These are phyloP conservation scores for Fusarium tupiense DNA, from an alignment of 2,329 filamentous ascomycete genomes.

Conservation along the genomic window DNA sequence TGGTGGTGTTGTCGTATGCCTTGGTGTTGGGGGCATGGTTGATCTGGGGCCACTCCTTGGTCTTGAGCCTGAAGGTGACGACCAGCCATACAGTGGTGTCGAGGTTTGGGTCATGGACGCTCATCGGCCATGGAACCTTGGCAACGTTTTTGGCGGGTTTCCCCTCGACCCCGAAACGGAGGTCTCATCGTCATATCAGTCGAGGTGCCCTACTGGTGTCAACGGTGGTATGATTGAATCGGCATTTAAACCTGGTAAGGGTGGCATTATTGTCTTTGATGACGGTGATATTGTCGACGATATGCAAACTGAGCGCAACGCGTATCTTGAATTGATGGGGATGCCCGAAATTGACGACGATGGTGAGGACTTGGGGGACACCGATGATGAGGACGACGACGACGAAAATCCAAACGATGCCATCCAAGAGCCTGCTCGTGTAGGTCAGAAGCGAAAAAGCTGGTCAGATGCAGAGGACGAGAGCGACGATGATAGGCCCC, in stretches of 20 bases:
- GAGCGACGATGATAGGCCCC: conserved; percentile 79
- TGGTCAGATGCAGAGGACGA: conserved; percentile 78
- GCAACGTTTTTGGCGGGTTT: conserved; percentile 88
- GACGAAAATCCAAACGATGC: conserved; percentile 44
- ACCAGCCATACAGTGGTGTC: conserved; percentile 79
- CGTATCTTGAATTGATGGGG: conserved; percentile 84
- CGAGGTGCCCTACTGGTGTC: conserved; percentile 71
- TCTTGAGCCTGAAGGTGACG: conserved; percentile 70
- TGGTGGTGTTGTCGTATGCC: conserved; percentile 89
- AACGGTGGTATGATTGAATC: conserved; percentile 76
- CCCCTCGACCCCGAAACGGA: conserved; percentile 63
- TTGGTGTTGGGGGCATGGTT: conserved; percentile 91
- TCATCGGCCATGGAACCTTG: conserved; percentile 91
- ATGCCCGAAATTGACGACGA: conserved; percentile 91
- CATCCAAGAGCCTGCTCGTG: conserved; percentile 50
- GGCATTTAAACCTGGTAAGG: conserved; percentile 79
- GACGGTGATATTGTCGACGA: conserved; percentile 95
- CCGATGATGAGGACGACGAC: conserved; percentile 61
- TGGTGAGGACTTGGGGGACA: conserved; percentile 69
- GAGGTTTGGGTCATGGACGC: conserved; percentile 96
- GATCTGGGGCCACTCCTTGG: conserved; percentile 85
- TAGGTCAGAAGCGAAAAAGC: conserved; percentile 80
- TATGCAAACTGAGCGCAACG: conserved; percentile 76
- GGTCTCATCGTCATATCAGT: conserved; percentile 56
- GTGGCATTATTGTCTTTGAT: conserved; percentile 93